Conservation (phyloP, 2,329 filamentous ascomycete genomes). For the Exophiala phaeomuriformis region DNA sequence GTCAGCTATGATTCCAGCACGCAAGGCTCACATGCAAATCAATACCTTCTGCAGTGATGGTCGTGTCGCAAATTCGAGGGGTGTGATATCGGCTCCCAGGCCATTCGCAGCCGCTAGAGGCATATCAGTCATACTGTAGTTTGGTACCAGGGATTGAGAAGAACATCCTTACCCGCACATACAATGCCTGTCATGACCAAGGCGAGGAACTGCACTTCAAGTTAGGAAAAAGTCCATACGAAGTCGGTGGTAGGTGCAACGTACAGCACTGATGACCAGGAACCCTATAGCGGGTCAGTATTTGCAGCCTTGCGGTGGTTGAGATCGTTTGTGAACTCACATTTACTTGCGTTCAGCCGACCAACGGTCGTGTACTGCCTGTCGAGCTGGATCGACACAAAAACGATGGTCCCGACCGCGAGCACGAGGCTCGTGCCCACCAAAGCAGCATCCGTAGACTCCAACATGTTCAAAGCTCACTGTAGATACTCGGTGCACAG, state of each 20-base stretch:
- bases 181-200: constrained; percentile 18
- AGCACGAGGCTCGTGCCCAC: constrained; percentile 21
- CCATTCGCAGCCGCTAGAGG: constrained; percentile 19
- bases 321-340: constrained; percentile 5
- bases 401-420: constrained; percentile 18
- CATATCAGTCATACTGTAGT: constrained; percentile 1
- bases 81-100: constrained; percentile 15
- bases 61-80: constrained; percentile 11
- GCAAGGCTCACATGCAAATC: neutral
- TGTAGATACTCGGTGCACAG: neutral
- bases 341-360: constrained; percentile 18
- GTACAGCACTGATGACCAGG: constrained; percentile 15
- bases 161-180: constrained; percentile 14
- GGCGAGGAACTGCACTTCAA: constrained; percentile 15
- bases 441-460: constrained; percentile 14
- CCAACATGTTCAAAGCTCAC: constrained; percentile 12
- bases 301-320: neutral
- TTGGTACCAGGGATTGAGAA: neutral
- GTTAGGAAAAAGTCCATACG: neutral
- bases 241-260: neutral
- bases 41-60: constrained; percentile 17
- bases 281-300: constrained; percentile 11
- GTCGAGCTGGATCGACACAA: constrained; percentile 16
- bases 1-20: neutral
- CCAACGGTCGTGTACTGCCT: constrained; percentile 15